Evolutionary conservation across 1,284 basidiomycete genomes (phyloP).

Genomic region (Heterobasidion irregulare): DNA sequence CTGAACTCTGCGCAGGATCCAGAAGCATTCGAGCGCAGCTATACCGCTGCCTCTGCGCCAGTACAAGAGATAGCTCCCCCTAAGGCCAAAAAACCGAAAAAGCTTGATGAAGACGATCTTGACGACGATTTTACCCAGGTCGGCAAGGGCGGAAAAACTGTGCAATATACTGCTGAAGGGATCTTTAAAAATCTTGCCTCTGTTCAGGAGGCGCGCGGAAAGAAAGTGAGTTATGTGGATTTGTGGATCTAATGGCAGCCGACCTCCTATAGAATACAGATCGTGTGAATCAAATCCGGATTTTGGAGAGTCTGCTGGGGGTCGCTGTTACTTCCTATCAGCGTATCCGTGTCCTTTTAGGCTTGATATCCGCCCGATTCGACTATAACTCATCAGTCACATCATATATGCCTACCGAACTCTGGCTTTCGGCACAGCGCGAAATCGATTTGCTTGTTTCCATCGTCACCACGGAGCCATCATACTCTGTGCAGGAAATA

Average conservation of each 20-base stretch:
- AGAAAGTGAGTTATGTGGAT: constrained; percentile 59
- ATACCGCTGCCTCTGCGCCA: constrained; percentile 44
- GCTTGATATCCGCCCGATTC: constrained; percentile 91
- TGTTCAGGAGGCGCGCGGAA: constrained; percentile 92
- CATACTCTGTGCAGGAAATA: constrained; percentile 82
- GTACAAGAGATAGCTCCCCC: constrained; percentile 32
- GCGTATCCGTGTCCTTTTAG: constrained; percentile 89
- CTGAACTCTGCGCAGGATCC: constrained; percentile 57
- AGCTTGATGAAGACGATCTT: constrained; percentile 29
- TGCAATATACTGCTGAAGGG: constrained; percentile 81
- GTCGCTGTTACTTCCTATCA: constrained; percentile 88
- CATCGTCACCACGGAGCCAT: constrained; percentile 63
- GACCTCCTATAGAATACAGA: constrained; percentile 76
- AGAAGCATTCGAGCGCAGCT: constrained; percentile 80
- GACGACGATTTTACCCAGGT: constrained; percentile 87
- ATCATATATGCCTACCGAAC: constrained; percentile 86
- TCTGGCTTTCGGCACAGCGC: constrained; percentile 83
- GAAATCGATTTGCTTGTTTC: constrained; percentile 87
- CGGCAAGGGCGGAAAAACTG: constrained; percentile 81
- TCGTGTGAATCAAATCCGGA: constrained; percentile 88
- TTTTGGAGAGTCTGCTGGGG: constrained; percentile 83
- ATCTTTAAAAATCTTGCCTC: constrained; percentile 92
- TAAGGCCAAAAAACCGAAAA: constrained; percentile 36
- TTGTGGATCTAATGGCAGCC: neutral
- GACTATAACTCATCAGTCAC: constrained; percentile 92